These are phyloP conservation scores for Erucastrum elatum DNA, from an alignment of 345 rosid species.

Conservation along the genomic window DNA sequence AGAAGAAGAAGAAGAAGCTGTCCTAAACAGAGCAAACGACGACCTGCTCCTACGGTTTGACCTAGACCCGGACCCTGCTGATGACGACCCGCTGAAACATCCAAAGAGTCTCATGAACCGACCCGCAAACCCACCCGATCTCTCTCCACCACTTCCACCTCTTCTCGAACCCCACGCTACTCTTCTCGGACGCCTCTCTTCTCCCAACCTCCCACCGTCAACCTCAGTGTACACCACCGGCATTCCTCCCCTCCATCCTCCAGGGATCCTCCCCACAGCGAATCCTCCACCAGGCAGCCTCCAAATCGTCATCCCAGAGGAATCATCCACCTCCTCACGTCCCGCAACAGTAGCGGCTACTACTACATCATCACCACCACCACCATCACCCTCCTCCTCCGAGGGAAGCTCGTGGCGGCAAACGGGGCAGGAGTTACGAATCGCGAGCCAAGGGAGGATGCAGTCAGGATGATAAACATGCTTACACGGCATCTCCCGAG, in stretches of 20 bases:
- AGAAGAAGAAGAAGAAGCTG: slow-evolving; percentile 20
- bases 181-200: slow-evolving; percentile 59
- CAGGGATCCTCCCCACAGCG: slow-evolving; percentile 86
- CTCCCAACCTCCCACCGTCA: slow-evolving; percentile 74
- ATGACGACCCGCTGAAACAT: slow-evolving; percentile 56
- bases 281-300: slow-evolving; percentile 92
- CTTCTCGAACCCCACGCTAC: slow-evolving; percentile 70
- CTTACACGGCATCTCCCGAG: slow-evolving; percentile 93
- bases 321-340: slow-evolving; percentile 28
- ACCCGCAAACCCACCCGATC: slow-evolving; percentile 49
- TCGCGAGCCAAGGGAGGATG: slow-evolving; percentile 85
- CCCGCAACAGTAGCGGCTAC: slow-evolving; percentile 5
- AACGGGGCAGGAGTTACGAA: slow-evolving; percentile 88
- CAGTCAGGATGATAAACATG: slow-evolving; percentile 89
- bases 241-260: slow-evolving; percentile 66
- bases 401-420: slow-evolving; percentile 86
- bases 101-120: slow-evolving; percentile 50
- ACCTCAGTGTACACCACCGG: slow-evolving; percentile 91
- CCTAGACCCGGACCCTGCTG: slow-evolving; percentile 26
- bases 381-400: slow-evolving; percentile 14
- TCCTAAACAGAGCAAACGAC: slow-evolving; percentile 27
- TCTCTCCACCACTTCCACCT: slow-evolving; percentile 45
- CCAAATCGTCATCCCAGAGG: slow-evolving; percentile 88
- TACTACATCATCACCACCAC: too few relatives aligned
- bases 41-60: slow-evolving; percentile 29